Conservation (phyloP, 2,329 filamentous ascomycete species). For the Thermothelomyces thermophilus region DNA sequence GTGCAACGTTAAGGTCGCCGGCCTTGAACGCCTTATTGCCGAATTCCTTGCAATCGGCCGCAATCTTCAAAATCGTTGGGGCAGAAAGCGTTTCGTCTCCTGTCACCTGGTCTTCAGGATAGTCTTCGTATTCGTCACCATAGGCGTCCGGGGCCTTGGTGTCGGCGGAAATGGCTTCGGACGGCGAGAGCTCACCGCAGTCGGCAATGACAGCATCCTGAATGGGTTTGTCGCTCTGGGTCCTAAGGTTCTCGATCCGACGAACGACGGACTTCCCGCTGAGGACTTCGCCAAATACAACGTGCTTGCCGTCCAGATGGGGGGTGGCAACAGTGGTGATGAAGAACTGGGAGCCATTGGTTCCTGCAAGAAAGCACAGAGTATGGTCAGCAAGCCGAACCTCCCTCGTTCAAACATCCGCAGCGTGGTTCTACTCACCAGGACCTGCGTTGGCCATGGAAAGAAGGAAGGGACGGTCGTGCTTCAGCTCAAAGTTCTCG, state of each 20-base stretch:
- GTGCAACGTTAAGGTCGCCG: conserved; percentile 60
- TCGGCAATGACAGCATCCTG: conserved; percentile 68
- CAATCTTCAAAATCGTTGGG: conserved; percentile 67
- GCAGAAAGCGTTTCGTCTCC: conserved; percentile 53
- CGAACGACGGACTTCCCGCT: conserved; percentile 87
- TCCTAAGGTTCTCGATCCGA: conserved; percentile 78
- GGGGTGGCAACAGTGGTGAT: conserved; percentile 92
- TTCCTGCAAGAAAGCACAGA: conserved; percentile 45
- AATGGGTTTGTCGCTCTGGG: conserved; percentile 70
- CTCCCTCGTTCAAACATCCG: too few relatives aligned
- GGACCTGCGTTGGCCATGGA: conserved; percentile 98
- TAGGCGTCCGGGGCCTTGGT: conserved; percentile 67
- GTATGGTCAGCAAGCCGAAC: background rate
- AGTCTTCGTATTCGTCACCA: conserved; percentile 92
- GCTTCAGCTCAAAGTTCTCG: conserved; percentile 89
- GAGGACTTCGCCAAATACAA: conserved; percentile 92
- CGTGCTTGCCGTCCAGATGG: conserved; percentile 92
- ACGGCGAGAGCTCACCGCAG: conserved; percentile 77
- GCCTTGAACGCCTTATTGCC: conserved; percentile 90
- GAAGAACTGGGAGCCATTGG: conserved; percentile 98
- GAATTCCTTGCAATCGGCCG: conserved; percentile 77
- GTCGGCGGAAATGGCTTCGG: conserved; percentile 57
- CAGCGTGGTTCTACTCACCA: conserved; percentile 46
- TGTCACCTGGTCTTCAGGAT: conserved; percentile 71
- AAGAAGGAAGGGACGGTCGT: conserved; percentile 86